phyloP scores from a whole-genome alignment of 805 yeast genomes.

The Pichia exigua region DNA sequence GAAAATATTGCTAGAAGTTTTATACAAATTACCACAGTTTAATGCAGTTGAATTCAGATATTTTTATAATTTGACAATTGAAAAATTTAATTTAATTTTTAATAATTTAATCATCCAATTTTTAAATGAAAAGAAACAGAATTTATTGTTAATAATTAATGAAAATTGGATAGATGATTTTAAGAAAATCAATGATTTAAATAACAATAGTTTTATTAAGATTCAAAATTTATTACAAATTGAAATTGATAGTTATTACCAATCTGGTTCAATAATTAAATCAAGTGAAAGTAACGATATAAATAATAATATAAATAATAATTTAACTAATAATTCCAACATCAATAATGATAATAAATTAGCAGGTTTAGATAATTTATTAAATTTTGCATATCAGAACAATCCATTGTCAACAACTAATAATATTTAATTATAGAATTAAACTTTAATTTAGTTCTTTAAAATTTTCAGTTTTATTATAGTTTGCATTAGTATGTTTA shows the following conservation, averaged over 20 bases:
- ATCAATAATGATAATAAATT: slow-evolving; percentile 13
- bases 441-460: background rate
- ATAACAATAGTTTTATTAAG: slow-evolving; percentile 22
- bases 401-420: slow-evolving; percentile 23
- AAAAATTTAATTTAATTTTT: slow-evolving; percentile 28
- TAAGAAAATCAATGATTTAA: slow-evolving; percentile 24
- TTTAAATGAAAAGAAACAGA: slow-evolving; percentile 26
- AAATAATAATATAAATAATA: background rate
- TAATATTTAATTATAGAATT: slow-evolving; percentile 12
- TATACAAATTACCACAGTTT: slow-evolving; percentile 63
- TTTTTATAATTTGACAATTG: slow-evolving; percentile 29
- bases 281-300: background rate
- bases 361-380: slow-evolving; percentile 22
- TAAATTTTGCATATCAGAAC: slow-evolving; percentile 26
- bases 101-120: slow-evolving; percentile 21
- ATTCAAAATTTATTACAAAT: slow-evolving; percentile 20
- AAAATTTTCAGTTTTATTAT: background rate
- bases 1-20: slow-evolving; percentile 44
- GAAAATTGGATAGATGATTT: slow-evolving; percentile 27
- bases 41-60: slow-evolving; percentile 46
- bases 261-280: slow-evolving; percentile 16
- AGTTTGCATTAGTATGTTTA: background rate
- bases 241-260: slow-evolving; percentile 23
- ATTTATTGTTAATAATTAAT: slow-evolving; percentile 26
- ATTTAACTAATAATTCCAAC: background rate